Conservation (phyloP, 768 basidiomycete genomes). For the Boletus huronensis region DNA sequence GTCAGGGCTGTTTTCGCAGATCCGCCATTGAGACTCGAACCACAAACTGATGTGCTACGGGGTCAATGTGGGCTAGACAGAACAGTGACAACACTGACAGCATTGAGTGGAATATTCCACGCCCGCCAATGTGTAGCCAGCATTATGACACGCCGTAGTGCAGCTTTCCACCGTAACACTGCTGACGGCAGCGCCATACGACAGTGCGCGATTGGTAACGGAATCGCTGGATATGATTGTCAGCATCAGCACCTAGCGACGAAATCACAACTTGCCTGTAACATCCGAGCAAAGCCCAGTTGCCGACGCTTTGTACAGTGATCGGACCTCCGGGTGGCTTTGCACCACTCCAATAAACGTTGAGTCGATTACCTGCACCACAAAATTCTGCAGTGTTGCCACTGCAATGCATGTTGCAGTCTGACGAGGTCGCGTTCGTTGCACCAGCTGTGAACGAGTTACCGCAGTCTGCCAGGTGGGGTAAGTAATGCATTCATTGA, state of each 20-base stretch:
- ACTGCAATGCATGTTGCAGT: slow-evolving; percentile 61
- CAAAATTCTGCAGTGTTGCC: slow-evolving; percentile 58
- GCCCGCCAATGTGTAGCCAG: slow-evolving; percentile 41
- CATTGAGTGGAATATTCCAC: slow-evolving; percentile 47
- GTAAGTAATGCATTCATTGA: background rate
- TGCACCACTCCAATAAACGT: slow-evolving; percentile 69
- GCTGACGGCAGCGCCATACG: slow-evolving; percentile 32
- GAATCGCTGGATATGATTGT: slow-evolving; percentile 31
- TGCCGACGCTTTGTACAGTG: slow-evolving; percentile 52
- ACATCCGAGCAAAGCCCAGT: slow-evolving; percentile 73
- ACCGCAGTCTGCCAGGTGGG: slow-evolving; percentile 52
- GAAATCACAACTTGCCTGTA: slow-evolving; percentile 47
- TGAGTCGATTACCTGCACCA: slow-evolving; percentile 57
- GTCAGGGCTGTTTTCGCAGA: slow-evolving; percentile 38
- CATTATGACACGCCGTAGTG: slow-evolving; percentile 43
- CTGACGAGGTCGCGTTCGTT: slow-evolving; percentile 41
- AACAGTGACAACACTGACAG: slow-evolving; percentile 35
- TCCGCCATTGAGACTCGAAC: slow-evolving; percentile 11
- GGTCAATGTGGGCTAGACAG: slow-evolving; percentile 36
- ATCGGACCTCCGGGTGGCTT: too few relatives aligned
- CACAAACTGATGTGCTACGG: slow-evolving; percentile 38
- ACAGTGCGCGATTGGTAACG: slow-evolving; percentile 31
- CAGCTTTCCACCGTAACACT: slow-evolving; percentile 50
- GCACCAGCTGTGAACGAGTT: slow-evolving; percentile 48
- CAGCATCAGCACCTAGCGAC: background rate